Conservation (phyloP, 169 alveolate species). For the Plasmodium blacklocki region DNA sequence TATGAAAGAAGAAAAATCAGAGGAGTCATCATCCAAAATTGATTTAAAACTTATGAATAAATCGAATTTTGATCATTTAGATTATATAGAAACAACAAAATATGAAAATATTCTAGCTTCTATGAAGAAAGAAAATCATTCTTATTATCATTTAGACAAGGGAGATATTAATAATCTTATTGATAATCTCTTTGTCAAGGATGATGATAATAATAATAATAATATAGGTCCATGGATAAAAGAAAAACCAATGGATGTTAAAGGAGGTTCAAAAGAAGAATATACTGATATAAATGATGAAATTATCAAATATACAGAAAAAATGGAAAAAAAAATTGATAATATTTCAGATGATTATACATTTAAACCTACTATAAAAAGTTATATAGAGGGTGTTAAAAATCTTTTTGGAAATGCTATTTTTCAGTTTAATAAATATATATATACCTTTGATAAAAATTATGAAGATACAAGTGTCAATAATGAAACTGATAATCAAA, state of each 20-base stretch:
- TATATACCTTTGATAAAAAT: conserved; percentile 55
- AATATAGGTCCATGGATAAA: conserved; percentile 34
- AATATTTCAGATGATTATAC: conserved; percentile 16
- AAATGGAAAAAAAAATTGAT: conserved; percentile 30
- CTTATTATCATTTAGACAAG: conserved; percentile 24
- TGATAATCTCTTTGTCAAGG: conserved; percentile 13
- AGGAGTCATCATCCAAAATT: background rate
- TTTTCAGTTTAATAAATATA: conserved; percentile 62
- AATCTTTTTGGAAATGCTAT: conserved; percentile 45
- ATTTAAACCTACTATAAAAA: conserved; percentile 63
- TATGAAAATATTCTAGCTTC: conserved; percentile 40
- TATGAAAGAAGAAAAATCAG: background rate
- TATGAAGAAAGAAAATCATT: background rate
- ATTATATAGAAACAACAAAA: conserved; percentile 36
- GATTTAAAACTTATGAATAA: conserved; percentile 9
- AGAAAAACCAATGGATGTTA: conserved; percentile 34
- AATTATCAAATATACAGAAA: conserved; percentile 19
- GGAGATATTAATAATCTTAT: conserved; percentile 31
- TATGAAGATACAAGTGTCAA: conserved; percentile 2
- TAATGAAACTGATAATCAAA: background rate
- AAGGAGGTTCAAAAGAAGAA: conserved; percentile 7
- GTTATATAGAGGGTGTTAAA: conserved; percentile 27
- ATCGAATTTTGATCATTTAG: conserved; percentile 37
- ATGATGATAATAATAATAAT: conserved; percentile 9
- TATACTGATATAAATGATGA: conserved; percentile 22